Conservation (phyloP, 2,329 filamentous ascomycete species). For the Cladophialophora immunda region DNA sequence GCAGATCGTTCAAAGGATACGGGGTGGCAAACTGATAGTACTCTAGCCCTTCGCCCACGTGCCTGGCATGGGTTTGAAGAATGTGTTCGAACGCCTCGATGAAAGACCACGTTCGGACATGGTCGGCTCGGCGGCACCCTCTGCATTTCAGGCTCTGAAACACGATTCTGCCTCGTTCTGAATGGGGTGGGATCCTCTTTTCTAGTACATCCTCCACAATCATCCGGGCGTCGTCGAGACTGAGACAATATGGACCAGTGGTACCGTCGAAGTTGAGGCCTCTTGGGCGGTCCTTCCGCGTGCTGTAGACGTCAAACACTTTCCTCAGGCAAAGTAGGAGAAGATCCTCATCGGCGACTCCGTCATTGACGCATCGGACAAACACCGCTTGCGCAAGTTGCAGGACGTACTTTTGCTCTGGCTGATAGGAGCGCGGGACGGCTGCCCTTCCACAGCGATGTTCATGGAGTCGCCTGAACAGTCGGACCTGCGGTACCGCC, state of each 20-base stretch:
- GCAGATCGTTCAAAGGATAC: constrained; percentile 14
- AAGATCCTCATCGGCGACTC: constrained; percentile 43
- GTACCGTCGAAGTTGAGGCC: constrained; percentile 37
- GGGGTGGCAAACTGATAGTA: constrained; percentile 41
- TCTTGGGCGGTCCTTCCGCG: constrained; percentile 17
- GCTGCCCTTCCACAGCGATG: constrained; percentile 26
- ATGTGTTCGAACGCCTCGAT: constrained; percentile 44
- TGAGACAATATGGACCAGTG: constrained; percentile 42
- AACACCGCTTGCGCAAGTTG: constrained; percentile 38
- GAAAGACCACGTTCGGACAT: constrained; percentile 34
- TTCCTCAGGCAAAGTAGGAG: constrained; percentile 42
- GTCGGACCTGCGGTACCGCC: constrained; percentile 11
- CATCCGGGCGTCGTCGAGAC: constrained; percentile 46
- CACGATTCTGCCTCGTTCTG: constrained; percentile 33
- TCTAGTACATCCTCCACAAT: constrained; percentile 43
- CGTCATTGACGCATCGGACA: constrained; percentile 25
- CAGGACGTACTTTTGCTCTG: constrained; percentile 42
- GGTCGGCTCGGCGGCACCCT: constrained; percentile 43
- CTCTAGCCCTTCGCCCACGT: constrained; percentile 41
- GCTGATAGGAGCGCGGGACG: constrained; percentile 14
- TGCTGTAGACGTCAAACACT: constrained; percentile 40
- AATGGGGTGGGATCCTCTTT: constrained; percentile 29
- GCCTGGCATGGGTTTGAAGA: constrained; percentile 39
- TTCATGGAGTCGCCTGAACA: constrained; percentile 32
- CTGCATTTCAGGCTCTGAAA: constrained; percentile 43